Conservation (phyloP, 2,329 filamentous ascomycete species). For the Talaromyces albobiverticillius region DNA sequence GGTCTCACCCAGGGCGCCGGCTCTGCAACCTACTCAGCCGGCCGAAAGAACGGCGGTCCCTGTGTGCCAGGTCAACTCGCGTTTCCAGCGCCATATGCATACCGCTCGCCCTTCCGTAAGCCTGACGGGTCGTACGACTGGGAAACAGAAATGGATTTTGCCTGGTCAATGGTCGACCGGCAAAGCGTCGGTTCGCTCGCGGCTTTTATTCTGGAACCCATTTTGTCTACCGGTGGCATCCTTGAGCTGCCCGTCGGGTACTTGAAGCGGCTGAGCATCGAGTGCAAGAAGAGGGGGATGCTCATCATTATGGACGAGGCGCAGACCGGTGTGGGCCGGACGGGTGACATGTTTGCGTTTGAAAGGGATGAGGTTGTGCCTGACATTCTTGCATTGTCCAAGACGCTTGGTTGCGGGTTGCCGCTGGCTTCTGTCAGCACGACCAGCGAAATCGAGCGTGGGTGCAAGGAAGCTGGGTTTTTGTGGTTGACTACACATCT, state of each 20-base stretch:
- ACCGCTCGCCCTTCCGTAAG: conserved; percentile 54
- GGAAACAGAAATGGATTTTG: conserved; percentile 62
- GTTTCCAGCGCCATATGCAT: conserved; percentile 26
- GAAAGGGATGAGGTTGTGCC: conserved; percentile 51
- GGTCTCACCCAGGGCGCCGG: conserved; percentile 61
- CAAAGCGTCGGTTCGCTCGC: conserved; percentile 61
- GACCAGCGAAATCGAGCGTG: conserved; percentile 51
- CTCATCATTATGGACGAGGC: conserved; percentile 61
- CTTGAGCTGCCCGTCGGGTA: conserved; percentile 59
- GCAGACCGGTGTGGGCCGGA: conserved; percentile 57
- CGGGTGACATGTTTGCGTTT: conserved; percentile 59
- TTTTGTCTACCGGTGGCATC: conserved; percentile 60
- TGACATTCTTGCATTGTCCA: conserved; percentile 60
- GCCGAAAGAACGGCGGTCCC: conserved; percentile 48
- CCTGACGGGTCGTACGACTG: conserved; percentile 63
- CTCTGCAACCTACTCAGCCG: conserved; percentile 46
- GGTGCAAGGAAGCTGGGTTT: conserved; percentile 49
- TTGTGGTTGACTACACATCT: conserved; percentile 62
- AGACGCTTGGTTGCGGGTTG: conserved; percentile 60
- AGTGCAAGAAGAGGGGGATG: conserved; percentile 56
- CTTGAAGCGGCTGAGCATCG: conserved; percentile 52
- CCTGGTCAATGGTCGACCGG: conserved; percentile 59
- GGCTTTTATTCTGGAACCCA: conserved; percentile 62
- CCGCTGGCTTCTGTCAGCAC: conserved; percentile 54
- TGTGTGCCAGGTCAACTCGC: not conserved